Evolutionary conservation across 768 basidiomycete genomes (phyloP).

Genomic region (Hebeloma cylindrosporum): DNA sequence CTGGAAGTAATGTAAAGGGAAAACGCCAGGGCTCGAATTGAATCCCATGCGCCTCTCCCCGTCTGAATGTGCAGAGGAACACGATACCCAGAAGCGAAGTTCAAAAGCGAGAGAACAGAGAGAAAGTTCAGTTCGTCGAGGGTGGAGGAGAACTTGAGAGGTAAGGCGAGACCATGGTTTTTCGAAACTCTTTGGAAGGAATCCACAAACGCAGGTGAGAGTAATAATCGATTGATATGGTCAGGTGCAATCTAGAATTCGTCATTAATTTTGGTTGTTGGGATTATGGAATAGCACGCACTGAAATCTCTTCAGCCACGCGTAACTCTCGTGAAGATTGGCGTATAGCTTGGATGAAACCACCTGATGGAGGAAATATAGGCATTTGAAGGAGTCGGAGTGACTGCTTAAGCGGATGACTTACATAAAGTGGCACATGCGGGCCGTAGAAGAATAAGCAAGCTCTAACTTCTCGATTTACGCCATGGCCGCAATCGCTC

Average conservation of each 20-base stretch:
- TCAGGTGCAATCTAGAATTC: constrained; percentile 52
- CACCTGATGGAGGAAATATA: constrained; percentile 46
- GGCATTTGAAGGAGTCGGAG: constrained; percentile 12
- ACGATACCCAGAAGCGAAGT: constrained; percentile 84
- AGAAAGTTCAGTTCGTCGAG: constrained; percentile 80
- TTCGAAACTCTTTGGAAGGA: constrained; percentile 62
- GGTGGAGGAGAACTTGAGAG: constrained; percentile 73
- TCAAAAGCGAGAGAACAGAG: constrained; percentile 75
- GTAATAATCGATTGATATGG: constrained; percentile 59
- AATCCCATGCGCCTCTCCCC: constrained; percentile 82
- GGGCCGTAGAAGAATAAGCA: no score
- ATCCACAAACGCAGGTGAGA: constrained; percentile 60
- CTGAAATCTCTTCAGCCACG: constrained; percentile 48
- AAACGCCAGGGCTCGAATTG: constrained; percentile 72
- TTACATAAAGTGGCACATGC: background rate
- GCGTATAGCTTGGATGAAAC: constrained; percentile 52
- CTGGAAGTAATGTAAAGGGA: constrained; percentile 69
- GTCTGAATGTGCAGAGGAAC: constrained; percentile 68
- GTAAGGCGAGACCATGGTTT: constrained; percentile 71
- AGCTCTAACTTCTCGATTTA: no score
- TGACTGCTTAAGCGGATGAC: background rate
- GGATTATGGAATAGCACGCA: constrained; percentile 31
- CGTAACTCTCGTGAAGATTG: constrained; percentile 52
- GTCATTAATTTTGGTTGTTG: background rate
- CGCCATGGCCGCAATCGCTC: background rate